Evolutionary conservation across 2,329 filamentous ascomycete genomes (phyloP).

Genomic region (Calonectria fujianensis): DNA sequence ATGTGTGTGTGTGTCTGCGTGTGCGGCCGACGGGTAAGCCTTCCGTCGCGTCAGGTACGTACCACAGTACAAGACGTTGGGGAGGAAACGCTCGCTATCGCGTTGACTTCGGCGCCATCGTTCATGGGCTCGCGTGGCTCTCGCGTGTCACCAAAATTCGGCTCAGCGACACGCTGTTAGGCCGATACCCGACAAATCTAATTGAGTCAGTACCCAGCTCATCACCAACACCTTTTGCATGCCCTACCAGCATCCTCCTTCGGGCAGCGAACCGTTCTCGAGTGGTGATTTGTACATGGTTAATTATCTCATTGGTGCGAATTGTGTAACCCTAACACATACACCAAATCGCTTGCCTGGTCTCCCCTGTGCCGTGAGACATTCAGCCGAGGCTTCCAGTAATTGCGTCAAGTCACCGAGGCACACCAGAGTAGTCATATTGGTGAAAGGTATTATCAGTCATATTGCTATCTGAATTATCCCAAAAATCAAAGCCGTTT

Average conservation of each 20-base stretch:
- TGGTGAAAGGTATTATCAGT: conserved; percentile 16
- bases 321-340: background rate
- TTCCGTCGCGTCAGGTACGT: conserved; percentile 26
- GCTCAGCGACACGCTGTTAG: conserved; percentile 9
- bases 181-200: conserved; percentile 16
- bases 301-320: background rate
- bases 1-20: background rate
- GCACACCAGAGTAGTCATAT: background rate
- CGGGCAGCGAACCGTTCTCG: background rate
- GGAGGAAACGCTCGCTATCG: conserved; percentile 21
- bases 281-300: background rate
- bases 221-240: background rate
- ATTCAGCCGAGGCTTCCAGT: background rate
- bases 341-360: background rate
- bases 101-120: conserved; percentile 16
- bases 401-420: background rate
- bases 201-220: conserved; percentile 5
- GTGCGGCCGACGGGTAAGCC: conserved; percentile 22
- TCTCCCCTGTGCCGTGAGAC: background rate
- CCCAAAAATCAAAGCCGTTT: conserved; percentile 40
- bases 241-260: background rate
- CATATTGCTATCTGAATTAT: conserved; percentile 41
- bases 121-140: conserved; percentile 23
- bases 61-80: conserved; percentile 24
- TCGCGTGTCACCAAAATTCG: conserved; percentile 22